Evolutionary conservation across 495 filamentous ascomycete species (phyloP), one percentile per base, ranked within the genome.

Genomic region (Letharia lupina): DNA sequence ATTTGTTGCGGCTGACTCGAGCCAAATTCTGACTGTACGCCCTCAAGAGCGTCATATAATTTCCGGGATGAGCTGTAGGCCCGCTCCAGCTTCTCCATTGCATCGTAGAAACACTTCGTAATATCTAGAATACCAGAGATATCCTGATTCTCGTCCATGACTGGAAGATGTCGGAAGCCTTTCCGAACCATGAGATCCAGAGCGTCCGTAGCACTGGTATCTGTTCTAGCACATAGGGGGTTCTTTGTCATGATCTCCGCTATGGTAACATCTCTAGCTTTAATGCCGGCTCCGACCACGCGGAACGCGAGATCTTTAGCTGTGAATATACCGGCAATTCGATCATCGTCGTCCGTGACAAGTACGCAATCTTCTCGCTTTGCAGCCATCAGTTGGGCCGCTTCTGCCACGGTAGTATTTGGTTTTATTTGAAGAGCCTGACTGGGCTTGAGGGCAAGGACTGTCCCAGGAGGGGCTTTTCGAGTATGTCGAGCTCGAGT

Each of bases 241-340:
- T 99, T 99, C 81, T 97, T 96, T 70, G 94, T 99, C 94, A 99
- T 99, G 75, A 99, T 99, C 68, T 97, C 91, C 62, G 90, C 89
- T 71, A 99, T 97, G 10, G 90, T 96, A 68, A 98, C 86, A 73
- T 87, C 88, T 72, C 84, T 87, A 13, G 94, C 89, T 79, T 96
- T 95, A 70, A 95, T 80, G n/a, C 95, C 95, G 45, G 87, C 85
- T 61, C 93, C 94, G 16, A 99, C 91, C 15, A 99, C 94, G 64
- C 94, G 87, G 79, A 97, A 99, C 1, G 94, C 94, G 70, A 99
- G 82, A 80, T 99, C 94, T 81, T 99, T 99, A 44, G 94, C 94
- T 4, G 94, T 99, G 76, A 99, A 99, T 70, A 99, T 99, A 77
- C 94, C 94, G 15, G 94, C 87, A 75, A 99, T 98, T 11, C 94